Percentiles rank a stretch among this genome's conserved stretches.
Evolutionary conservation across 257 asterid species (phyloP).

Genomic region (Primulina huaijiensis): DNA sequence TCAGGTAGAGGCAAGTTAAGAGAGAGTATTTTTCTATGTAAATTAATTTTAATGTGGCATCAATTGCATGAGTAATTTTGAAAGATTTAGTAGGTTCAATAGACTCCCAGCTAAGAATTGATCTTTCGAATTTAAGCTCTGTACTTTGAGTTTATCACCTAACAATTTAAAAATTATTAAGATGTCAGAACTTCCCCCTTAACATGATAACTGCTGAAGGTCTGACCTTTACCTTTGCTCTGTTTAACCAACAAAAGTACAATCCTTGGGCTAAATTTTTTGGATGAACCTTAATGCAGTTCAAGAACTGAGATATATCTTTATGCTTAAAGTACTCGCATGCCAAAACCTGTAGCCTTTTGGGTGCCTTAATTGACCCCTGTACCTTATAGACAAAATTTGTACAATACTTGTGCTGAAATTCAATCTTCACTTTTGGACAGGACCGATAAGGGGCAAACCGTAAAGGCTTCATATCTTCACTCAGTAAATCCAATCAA

Average conservation of each 20-base stretch:
- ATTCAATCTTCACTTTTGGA: slow-evolving; percentile 5
- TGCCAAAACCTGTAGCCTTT: neutral
- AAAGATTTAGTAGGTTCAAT: no score
- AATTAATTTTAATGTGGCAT: neutral
- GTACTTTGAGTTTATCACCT: no score
- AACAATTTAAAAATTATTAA: no score
- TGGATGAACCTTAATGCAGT: neutral
- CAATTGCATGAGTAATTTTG: neutral
- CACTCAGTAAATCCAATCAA: slow-evolving; percentile 49
- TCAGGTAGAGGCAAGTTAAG: neutral
- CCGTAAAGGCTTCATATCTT: slow-evolving; percentile 71
- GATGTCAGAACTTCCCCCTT: neutral
- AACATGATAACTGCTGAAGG: neutral
- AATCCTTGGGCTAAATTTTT: slow-evolving; percentile 2
- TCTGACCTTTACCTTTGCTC: neutral
- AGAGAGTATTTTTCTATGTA: neutral
- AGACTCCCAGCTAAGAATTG: no score
- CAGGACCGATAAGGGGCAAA: slow-evolving; percentile 78
- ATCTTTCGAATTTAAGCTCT: no score
- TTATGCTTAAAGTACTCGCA: neutral
- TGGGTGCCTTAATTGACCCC: no score
- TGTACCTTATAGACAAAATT: neutral
- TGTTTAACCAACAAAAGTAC: neutral
- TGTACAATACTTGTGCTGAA: slow-evolving; percentile 17
- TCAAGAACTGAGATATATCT: neutral